Evolutionary conservation across 1,284 basidiomycete species (phyloP).

Genomic region (Apiotrichum gracile): DNA sequence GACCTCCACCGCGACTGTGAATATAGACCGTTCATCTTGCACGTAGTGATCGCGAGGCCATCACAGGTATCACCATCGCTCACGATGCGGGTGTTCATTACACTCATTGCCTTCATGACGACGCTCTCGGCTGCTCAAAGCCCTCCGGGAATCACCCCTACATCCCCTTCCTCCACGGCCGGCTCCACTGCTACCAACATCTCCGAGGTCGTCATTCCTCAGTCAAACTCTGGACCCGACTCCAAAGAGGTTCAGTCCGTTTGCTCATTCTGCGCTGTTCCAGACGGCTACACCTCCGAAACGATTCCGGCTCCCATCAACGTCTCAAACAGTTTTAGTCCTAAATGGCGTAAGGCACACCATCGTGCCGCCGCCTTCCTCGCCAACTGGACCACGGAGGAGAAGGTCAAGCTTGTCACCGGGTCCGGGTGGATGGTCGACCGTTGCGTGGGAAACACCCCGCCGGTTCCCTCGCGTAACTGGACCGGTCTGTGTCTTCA

Average conservation of each 20-base stretch:
- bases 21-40: too few species aligned
- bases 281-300: conserved; percentile 22
- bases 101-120: too few species aligned
- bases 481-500: conserved; percentile 65
- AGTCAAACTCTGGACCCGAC: not conserved
- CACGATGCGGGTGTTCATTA: too few species aligned
- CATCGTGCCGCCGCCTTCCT: conserved; percentile 42
- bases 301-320: conserved; percentile 16
- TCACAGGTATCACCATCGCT: too few species aligned
- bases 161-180: not conserved
- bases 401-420: conserved; percentile 50
- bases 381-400: conserved; percentile 46
- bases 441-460: conserved; percentile 64
- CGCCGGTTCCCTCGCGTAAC: conserved; percentile 55
- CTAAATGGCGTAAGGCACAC: conserved; percentile 29
- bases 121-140: too few species aligned
- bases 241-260: too few species aligned
- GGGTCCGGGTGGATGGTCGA: conserved; percentile 45
- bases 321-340: conserved; percentile 8
- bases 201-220: not conserved
- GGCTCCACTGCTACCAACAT: not conserved
- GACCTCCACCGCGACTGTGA: too few species aligned
- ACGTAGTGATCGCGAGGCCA: too few species aligned
- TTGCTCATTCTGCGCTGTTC: conserved; percentile 15
- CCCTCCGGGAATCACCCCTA: too few species aligned